These are phyloP conservation scores for Saccharomycopsis vini DNA, from an alignment of 805 yeast species.

Conservation along the genomic window DNA sequence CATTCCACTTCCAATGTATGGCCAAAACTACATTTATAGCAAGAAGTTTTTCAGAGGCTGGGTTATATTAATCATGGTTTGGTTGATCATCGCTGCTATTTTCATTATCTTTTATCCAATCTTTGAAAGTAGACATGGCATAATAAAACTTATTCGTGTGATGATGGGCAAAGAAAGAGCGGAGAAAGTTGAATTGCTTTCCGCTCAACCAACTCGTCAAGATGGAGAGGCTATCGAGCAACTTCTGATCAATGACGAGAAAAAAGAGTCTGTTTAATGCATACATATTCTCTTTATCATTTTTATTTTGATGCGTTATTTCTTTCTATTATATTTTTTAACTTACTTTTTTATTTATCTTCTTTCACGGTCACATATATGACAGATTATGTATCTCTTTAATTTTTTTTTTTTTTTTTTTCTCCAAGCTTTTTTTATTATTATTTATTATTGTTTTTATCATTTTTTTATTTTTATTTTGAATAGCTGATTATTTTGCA, in stretches of 20 bases:
- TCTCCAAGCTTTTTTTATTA: too few relatives aligned
- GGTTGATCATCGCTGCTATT: constrained; percentile 27
- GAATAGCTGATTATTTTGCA: too few relatives aligned
- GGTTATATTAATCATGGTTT: constrained; percentile 29
- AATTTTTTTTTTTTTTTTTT: too few relatives aligned
- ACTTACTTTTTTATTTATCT: too few relatives aligned
- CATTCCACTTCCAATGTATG: constrained; percentile 29
- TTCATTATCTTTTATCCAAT: constrained; percentile 28
- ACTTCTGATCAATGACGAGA: neutral
- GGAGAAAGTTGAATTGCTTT: neutral
- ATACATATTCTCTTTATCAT: too few relatives aligned
- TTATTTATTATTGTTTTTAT: too few relatives aligned
- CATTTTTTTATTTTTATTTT: too few relatives aligned
- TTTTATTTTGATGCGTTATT: too few relatives aligned
- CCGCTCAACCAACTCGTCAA: neutral
- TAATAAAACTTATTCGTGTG: constrained; percentile 17
- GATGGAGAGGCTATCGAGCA: neutral
- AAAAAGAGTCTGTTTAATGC: neutral
- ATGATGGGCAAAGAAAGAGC: constrained; percentile 19
- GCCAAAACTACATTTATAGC: constrained; percentile 26
- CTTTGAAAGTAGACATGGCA: constrained; percentile 27
- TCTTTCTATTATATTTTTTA: too few relatives aligned
- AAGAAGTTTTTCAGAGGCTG: constrained; percentile 28
- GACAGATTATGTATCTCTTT: too few relatives aligned
- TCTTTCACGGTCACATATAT: too few relatives aligned